These are phyloP conservation scores for Aaosphaeria pasadenensis DNA, from an alignment of 2,329 filamentous ascomycete genomes.

Conservation along the genomic window DNA sequence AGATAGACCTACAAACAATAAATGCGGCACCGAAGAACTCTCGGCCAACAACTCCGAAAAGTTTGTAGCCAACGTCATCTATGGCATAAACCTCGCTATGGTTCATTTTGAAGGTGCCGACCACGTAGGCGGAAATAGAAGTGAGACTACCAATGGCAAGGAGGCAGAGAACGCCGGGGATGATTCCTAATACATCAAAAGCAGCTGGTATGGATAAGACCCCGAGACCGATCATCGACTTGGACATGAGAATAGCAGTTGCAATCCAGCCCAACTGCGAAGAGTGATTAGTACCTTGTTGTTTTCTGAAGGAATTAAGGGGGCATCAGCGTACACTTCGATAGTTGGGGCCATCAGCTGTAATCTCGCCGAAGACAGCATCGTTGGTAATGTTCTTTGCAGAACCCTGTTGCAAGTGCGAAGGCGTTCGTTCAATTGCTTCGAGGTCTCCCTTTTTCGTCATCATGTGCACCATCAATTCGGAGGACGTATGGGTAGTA, in stretches of 20 bases:
- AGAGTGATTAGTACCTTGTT: background rate
- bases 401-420: no score
- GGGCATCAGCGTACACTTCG: background rate
- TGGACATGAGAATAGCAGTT: conserved; percentile 25
- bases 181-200: conserved; percentile 46
- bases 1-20: conserved; percentile 15
- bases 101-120: conserved; percentile 53
- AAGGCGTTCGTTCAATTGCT: no score
- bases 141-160: conserved; percentile 42
- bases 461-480: no score
- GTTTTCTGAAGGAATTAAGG: background rate
- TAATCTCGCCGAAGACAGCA: background rate
- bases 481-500: no score
- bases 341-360: background rate
- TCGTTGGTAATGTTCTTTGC: background rate
- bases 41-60: conserved; percentile 53
- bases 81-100: conserved; percentile 58
- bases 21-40: conserved; percentile 31
- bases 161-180: conserved; percentile 49
- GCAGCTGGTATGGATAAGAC: conserved; percentile 50
- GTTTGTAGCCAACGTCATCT: conserved; percentile 54
- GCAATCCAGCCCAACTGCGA: conserved; percentile 24
- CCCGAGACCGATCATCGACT: conserved; percentile 31
- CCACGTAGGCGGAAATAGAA: conserved; percentile 49
- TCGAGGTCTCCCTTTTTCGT: no score